A percentile compares a stretch with the other conserved stretches of the same genome.
Conservation (phyloP, 805 yeast species). For the Pichia scutulata region DNA sequence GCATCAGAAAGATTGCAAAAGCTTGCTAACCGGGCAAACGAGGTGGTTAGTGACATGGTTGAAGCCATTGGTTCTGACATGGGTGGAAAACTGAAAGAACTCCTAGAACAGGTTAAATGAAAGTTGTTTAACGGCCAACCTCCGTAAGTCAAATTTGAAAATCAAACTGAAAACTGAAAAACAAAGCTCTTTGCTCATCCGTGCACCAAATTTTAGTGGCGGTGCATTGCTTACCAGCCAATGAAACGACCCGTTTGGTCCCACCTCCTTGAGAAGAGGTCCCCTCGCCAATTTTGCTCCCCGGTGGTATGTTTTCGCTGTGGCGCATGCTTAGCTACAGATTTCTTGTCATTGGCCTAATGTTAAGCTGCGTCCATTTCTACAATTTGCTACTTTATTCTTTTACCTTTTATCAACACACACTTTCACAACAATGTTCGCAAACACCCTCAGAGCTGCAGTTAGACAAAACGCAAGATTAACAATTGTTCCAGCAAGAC, state of each 20-base stretch:
- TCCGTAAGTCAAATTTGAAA: too few relatives aligned
- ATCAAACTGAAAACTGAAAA: background rate
- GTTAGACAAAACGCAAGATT: constrained; percentile 28
- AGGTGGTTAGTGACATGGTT: background rate
- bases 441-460: constrained; percentile 28
- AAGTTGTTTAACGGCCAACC: too few relatives aligned
- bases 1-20: background rate
- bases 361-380: background rate
- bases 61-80: background rate
- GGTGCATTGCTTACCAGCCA: background rate
- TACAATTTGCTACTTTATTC: background rate
- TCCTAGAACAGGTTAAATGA: background rate
- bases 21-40: background rate
- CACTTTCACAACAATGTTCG: constrained; percentile 21
- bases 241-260: background rate
- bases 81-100: background rate
- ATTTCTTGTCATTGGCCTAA: background rate
- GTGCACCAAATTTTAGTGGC: background rate
- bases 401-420: background rate
- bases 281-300: background rate
- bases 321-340: background rate
- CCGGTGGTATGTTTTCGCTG: background rate
- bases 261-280: background rate
- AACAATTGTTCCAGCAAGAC: constrained; percentile 17
- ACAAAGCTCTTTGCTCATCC: background rate